A percentile compares a stretch with the other conserved stretches of the same genome.
These are phyloP conservation scores for Penicillium tannophilum DNA, from an alignment of 495 filamentous ascomycete species.

Conservation along the genomic window DNA sequence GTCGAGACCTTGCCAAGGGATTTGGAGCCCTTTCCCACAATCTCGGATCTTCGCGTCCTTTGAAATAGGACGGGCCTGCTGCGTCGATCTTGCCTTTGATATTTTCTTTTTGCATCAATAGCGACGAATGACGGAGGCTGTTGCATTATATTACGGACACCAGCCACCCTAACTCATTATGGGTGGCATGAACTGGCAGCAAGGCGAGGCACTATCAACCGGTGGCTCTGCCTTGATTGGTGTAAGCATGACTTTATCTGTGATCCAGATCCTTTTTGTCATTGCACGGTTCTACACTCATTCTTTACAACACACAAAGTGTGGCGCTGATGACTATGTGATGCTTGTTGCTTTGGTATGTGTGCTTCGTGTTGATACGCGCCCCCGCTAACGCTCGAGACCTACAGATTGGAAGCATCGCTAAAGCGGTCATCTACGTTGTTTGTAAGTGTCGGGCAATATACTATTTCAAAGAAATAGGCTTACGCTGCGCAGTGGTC, in stretches of 20 bases:
- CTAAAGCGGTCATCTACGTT: conserved; percentile 16
- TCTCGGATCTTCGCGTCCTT: not conserved
- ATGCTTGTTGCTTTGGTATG: conserved; percentile 20
- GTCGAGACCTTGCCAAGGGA: not conserved
- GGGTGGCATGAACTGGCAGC: conserved; percentile 7
- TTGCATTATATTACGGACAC: not conserved
- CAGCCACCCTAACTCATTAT: conserved; percentile 4
- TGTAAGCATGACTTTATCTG: conserved; percentile 9
- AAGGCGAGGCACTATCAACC: not conserved
- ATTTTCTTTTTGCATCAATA: not conserved
- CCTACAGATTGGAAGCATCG: conserved; percentile 14
- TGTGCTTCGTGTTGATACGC: not conserved
- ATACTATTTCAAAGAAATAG: not conserved
- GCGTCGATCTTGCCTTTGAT: not conserved
- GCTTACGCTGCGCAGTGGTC: conserved; percentile 10
- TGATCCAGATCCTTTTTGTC: conserved; percentile 18
- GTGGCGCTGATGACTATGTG: conserved; percentile 14
- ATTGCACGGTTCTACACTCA: conserved; percentile 16
- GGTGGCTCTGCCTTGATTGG: conserved; percentile 8
- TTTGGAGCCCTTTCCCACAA: not conserved
- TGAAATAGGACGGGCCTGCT: not conserved
- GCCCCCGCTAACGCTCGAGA: not conserved
- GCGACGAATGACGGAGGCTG: conserved; percentile 4
- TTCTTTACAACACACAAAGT: conserved; percentile 8
- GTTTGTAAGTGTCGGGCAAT: conserved; percentile 11